A percentile compares a stretch with the other conserved stretches of the same genome.
Conservation (phyloP, 257 asterid genomes). For the Cinchona pubescens region DNA sequence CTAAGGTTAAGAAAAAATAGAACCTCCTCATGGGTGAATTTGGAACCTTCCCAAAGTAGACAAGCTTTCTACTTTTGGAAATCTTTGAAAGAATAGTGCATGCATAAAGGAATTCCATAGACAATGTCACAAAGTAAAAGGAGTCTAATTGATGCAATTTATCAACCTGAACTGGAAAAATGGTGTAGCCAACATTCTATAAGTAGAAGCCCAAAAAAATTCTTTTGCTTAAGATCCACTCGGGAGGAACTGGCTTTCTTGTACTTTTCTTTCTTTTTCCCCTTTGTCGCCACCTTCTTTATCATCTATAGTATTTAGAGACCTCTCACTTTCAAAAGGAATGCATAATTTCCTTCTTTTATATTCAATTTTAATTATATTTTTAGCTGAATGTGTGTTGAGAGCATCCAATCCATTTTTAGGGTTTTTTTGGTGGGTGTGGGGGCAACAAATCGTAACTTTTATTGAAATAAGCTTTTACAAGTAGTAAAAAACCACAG, state of each 20-base stretch:
- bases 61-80: not conserved
- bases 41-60: conserved; percentile 10
- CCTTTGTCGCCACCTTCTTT: not conserved
- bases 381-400: not conserved
- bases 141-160: not conserved
- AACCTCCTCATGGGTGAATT: not conserved
- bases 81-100: conserved; percentile 4
- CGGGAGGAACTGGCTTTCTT: not conserved
- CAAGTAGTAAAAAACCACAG: too few species aligned
- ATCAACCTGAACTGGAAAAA: conserved; percentile 5
- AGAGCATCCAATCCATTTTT: not conserved
- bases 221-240: not conserved
- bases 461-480: too few species aligned
- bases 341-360: not conserved
- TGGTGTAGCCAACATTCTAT: not conserved
- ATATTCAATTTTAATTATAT: not conserved
- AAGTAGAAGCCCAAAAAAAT: not conserved
- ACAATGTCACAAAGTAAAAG: conserved; percentile 17
- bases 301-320: not conserved
- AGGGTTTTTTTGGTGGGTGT: too few species aligned
- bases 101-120: conserved; percentile 19
- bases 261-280: not conserved
- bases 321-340: not conserved
- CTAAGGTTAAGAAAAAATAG: not conserved
- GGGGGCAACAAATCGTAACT: too few species aligned